Evolutionary conservation across 805 yeast genomes (phyloP), one percentile per base, ranked within the genome.

Genomic region (Candida qinlingensis): DNA sequence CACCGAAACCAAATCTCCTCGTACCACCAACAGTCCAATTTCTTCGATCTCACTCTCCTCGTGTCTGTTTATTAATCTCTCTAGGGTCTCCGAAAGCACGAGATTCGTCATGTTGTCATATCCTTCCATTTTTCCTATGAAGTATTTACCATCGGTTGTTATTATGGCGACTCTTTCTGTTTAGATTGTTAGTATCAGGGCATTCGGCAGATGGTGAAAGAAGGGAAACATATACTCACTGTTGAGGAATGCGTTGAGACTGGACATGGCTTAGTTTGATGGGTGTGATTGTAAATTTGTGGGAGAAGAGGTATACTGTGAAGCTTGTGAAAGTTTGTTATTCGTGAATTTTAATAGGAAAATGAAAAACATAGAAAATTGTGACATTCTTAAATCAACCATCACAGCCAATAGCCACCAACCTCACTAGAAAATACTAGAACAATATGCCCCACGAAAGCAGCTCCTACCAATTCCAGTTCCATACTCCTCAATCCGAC

Each of bases 61-160:
- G 10, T 55, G 55, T 26, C 74, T 64, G 47, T 70, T 74, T 42
- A 81, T 70, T 13, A 79, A 60, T 42, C 83, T 63, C 58, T 82
- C 86, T 25, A 67, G 61, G 13, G 84, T 73, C 38, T 72, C 64
- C 3, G 78, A 66, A 38, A 85, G 64, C 37, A 84, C 69, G 35
- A 85, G 58, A 58, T 85, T 85, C 27, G 86, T 77, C 41, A 79
- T 71, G 53, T 80, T 78, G 61, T 85, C 92, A 56, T 71, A 84
- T 6, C 91, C 89, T 54, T 73, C 75, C 13, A 79, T 57, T 25
- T 57, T 66, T 5, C 80, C 83, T 37, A 70, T 59, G 39, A 76
- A 70, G 45, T 74, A 69, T 43, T 78, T 67, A 9, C 84, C 86
- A 54, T 79, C 84, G 6, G 81, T 70, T 3, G 84, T 79, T 41